Conservation (phyloP, 2,329 filamentous ascomycete species). For the Hypoxylon sp. region DNA sequence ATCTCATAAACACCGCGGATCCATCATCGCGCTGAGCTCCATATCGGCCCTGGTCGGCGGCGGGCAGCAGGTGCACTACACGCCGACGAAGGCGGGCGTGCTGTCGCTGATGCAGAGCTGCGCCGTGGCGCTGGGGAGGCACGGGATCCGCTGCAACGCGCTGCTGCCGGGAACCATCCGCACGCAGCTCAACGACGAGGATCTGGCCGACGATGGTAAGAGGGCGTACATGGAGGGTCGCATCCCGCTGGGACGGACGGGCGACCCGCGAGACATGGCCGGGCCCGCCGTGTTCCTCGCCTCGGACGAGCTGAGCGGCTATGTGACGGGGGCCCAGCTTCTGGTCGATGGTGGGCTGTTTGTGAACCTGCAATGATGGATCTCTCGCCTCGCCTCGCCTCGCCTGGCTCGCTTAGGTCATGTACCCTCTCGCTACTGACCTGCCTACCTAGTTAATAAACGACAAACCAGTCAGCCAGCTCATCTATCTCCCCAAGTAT, state of each 20-base stretch:
- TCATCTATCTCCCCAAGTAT: not conserved
- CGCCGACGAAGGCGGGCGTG: conserved; percentile 86
- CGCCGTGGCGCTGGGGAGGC: conserved; percentile 78
- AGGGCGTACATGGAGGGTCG: conserved; percentile 79
- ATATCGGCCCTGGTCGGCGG: conserved; percentile 82
- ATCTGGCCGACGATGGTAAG: conserved; percentile 78
- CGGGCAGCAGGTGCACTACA: conserved; percentile 83
- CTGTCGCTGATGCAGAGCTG: conserved; percentile 83
- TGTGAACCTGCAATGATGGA: conserved; percentile 78
- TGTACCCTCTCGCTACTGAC: no score
- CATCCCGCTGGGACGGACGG: conserved; percentile 81
- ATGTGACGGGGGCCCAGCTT: conserved; percentile 83
- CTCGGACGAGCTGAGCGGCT: conserved; percentile 78
- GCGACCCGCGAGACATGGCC: conserved; percentile 75
- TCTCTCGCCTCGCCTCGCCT: not conserved
- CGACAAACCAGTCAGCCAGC: not conserved
- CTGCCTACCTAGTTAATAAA: not conserved
- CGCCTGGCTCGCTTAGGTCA: no score
- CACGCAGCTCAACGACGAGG: conserved; percentile 85
- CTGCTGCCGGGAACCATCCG: conserved; percentile 83
- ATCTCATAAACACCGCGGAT: conserved; percentile 67
- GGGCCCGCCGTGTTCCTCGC: conserved; percentile 88
- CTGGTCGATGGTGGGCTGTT: conserved; percentile 89
- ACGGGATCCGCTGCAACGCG: conserved; percentile 84
- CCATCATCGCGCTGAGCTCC: conserved; percentile 79